A percentile compares a stretch with the other conserved stretches of the same genome.
Evolutionary conservation across 1,284 basidiomycete genomes (phyloP).

Genomic region (Pisolithus thermaeus): DNA sequence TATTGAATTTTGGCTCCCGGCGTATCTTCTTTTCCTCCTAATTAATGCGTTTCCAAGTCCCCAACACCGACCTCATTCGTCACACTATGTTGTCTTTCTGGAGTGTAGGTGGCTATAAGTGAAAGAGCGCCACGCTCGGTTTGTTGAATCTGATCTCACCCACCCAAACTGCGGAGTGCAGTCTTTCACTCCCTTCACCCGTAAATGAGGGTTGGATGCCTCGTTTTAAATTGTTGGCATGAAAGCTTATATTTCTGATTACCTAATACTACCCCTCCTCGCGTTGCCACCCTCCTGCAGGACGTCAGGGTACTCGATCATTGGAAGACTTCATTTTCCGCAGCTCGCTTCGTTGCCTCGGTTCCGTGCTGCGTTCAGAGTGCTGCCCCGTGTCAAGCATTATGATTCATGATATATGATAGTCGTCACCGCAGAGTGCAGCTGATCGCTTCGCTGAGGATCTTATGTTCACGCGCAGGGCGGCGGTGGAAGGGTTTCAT

Average conservation of each 20-base stretch:
- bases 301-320: conserved; percentile 4
- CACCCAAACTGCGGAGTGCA: conserved; percentile 28
- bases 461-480: not conserved
- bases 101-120: no score
- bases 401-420: not conserved
- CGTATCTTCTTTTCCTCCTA: not conserved
- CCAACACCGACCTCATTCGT: not conserved
- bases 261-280: conserved; percentile 13
- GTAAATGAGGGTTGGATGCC: conserved; percentile 6
- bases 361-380: not conserved
- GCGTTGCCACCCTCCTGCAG: not conserved
- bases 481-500: not conserved
- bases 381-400: not conserved
- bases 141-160: conserved; percentile 1
- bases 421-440: not conserved
- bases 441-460: not conserved
- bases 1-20: conserved; percentile 2
- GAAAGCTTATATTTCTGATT: conserved; percentile 13
- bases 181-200: conserved; percentile 12
- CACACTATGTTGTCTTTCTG: not conserved
- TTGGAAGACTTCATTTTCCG: not conserved
- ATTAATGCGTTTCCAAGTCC: no score
- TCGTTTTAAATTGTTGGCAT: conserved; percentile 10
- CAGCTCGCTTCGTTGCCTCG: not conserved
- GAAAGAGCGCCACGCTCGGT: not conserved